Evolutionary conservation across 306 rosid species (phyloP).

Genomic region (Neltuma alba): DNA sequence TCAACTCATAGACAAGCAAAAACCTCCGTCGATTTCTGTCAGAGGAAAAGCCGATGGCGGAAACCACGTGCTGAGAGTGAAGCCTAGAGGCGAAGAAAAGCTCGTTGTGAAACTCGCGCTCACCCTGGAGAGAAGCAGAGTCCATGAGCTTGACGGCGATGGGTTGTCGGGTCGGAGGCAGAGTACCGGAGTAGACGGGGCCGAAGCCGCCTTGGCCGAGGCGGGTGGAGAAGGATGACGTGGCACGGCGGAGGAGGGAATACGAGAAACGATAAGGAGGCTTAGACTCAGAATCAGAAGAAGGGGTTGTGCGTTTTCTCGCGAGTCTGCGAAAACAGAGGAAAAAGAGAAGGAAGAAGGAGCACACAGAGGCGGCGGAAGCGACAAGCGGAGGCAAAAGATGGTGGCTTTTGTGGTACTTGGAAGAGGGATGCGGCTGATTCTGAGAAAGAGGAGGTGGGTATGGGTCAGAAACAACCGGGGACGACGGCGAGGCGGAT

Average conservation of each 20-base stretch:
- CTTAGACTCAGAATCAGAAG: slow-evolving; percentile 51
- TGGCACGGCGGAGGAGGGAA: slow-evolving; percentile 85
- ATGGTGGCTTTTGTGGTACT: background rate
- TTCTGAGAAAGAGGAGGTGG: background rate
- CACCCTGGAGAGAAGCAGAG: slow-evolving; percentile 80
- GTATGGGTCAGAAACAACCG: background rate
- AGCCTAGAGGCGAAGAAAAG: slow-evolving; percentile 75
- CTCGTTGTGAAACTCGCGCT: slow-evolving; percentile 96
- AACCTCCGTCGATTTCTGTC: slow-evolving; percentile 75
- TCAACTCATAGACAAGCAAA: slow-evolving; percentile 74
- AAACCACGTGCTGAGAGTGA: slow-evolving; percentile 51
- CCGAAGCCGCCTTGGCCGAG: slow-evolving; percentile 98
- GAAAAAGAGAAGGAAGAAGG: slow-evolving; percentile 56
- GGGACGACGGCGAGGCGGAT: slow-evolving; percentile 39
- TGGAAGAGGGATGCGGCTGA: background rate
- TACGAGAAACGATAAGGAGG: slow-evolving; percentile 77
- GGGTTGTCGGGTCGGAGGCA: slow-evolving; percentile 46
- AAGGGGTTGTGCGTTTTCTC: slow-evolving; percentile 67
- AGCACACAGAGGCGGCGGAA: slow-evolving; percentile 44
- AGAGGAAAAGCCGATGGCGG: slow-evolving; percentile 76
- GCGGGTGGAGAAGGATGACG: slow-evolving; percentile 73
- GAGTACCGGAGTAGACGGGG: slow-evolving; percentile 67
- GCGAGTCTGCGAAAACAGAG: slow-evolving; percentile 58
- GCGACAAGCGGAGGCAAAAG: slow-evolving; percentile 29
- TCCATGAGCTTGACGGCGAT: slow-evolving; percentile 94